Percentiles rank a stretch among this genome's conserved stretches.
phyloP scores from a whole-genome alignment of 345 rosid species.

The Euphorbia tirucalli region DNA sequence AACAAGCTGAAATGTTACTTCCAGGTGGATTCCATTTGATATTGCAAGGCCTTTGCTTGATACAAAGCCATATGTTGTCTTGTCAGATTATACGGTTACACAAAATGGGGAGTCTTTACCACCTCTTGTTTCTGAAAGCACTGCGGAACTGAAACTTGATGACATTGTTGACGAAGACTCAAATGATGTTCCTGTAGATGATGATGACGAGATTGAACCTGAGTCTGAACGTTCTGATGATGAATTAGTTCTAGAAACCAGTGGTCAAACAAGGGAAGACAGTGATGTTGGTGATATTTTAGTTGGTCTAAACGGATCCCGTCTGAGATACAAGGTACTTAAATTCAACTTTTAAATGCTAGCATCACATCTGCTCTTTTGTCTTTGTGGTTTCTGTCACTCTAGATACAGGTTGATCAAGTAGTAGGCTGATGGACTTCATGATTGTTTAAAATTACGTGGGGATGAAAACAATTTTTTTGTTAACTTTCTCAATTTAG shows the following conservation, averaged over 20 bases:
- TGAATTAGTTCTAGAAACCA: constrained; percentile 34
- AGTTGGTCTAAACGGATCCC: constrained; percentile 44
- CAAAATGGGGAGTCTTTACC: constrained; percentile 39
- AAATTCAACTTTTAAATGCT: neutral
- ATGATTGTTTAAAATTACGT: neutral
- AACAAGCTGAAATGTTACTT: constrained; percentile 25
- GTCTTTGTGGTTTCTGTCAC: neutral
- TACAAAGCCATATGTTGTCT: constrained; percentile 57
- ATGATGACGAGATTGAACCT: constrained; percentile 44
- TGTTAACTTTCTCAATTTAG: too few relatives aligned
- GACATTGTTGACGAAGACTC: constrained; percentile 36
- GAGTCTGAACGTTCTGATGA: constrained; percentile 53
- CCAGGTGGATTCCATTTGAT: constrained; percentile 90
- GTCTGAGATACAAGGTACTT: constrained; percentile 66
- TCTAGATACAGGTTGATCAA: neutral
- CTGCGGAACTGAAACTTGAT: constrained; percentile 33
- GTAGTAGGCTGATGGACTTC: neutral
- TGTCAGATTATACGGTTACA: constrained; percentile 53
- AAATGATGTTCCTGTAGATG: constrained; percentile 40
- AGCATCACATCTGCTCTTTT: neutral
- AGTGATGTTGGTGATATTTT: constrained; percentile 45
- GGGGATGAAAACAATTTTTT: too few relatives aligned
- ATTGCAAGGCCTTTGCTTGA: constrained; percentile 68
- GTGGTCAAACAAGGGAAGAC: constrained; percentile 26
- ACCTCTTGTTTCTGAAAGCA: constrained; percentile 38